Conservation (phyloP, 1,139 yeast species). For the Debaryomyces sp. region DNA sequence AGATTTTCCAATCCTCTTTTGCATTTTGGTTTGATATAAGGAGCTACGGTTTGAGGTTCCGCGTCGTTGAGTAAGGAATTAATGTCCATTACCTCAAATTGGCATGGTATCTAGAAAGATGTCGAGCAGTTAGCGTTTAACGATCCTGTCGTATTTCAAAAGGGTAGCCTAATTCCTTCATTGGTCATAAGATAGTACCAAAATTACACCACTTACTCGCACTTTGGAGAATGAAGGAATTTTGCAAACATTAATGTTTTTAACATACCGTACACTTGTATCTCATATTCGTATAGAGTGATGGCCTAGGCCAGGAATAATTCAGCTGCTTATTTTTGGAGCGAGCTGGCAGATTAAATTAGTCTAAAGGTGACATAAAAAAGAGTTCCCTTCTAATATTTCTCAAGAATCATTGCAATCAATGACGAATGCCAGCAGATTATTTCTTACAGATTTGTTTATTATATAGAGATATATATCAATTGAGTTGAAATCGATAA, state of each 20-base stretch:
- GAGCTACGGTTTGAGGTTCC: neutral
- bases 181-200: constrained; percentile 13
- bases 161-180: constrained; percentile 3
- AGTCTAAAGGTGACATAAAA: too few species aligned
- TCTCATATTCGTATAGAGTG: neutral
- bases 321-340: too few species aligned
- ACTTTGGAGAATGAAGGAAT: constrained; percentile 12
- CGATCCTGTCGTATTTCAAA: neutral
- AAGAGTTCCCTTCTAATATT: too few species aligned
- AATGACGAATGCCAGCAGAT: too few species aligned
- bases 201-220: constrained; percentile 10
- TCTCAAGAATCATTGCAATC: too few species aligned
- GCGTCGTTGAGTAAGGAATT: neutral
- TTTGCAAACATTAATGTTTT: constrained; percentile 2
- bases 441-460: too few species aligned
- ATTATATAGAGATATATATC: too few species aligned
- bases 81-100: constrained; percentile 3
- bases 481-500: too few species aligned
- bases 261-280: neutral
- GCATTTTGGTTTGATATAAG: neutral
- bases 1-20: neutral
- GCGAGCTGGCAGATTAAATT: neutral
- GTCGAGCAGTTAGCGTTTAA: neutral
- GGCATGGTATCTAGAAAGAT: neutral
- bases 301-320: neutral